A percentile compares a stretch with the other conserved stretches of the same genome.
These are phyloP conservation scores for Metschnikowia borealis DNA, from an alignment of 805 yeast genomes.

Conservation along the genomic window DNA sequence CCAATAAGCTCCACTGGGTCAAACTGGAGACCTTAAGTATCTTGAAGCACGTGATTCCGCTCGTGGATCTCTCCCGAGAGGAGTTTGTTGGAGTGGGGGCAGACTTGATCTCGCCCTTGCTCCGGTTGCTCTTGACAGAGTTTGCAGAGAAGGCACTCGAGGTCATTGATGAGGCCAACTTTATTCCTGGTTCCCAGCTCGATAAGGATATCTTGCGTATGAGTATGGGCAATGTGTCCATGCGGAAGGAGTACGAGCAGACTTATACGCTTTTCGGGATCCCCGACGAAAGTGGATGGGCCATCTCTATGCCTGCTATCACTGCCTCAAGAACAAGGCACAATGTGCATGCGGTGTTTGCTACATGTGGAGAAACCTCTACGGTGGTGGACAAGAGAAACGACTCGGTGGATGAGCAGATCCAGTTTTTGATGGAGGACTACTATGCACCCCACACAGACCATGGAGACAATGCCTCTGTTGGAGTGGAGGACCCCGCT, in stretches of 20 bases:
- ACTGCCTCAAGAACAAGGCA: slow-evolving; percentile 85
- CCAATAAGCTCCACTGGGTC: slow-evolving; percentile 76
- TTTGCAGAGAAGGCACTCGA: slow-evolving; percentile 85
- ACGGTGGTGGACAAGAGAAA: slow-evolving; percentile 24
- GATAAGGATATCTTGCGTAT: slow-evolving; percentile 90
- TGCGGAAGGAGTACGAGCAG: slow-evolving; percentile 76
- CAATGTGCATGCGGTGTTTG: slow-evolving; percentile 92
- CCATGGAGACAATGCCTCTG: slow-evolving; percentile 44
- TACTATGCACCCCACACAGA: slow-evolving; percentile 36
- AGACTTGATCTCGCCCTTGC: slow-evolving; percentile 84
- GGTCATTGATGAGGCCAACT: slow-evolving; percentile 79
- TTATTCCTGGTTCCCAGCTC: slow-evolving; percentile 84
- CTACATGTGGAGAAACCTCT: slow-evolving; percentile 61
- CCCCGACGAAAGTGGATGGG: slow-evolving; percentile 96
- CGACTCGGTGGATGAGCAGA: slow-evolving; percentile 29
- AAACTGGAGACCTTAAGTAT: slow-evolving; percentile 75
- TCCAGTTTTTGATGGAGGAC: slow-evolving; percentile 62
- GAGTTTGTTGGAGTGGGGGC: slow-evolving; percentile 92
- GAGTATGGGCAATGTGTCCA: slow-evolving; percentile 78
- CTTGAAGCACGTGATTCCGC: slow-evolving; percentile 69
- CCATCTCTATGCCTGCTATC: slow-evolving; percentile 91
- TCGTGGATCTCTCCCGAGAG: slow-evolving; percentile 68
- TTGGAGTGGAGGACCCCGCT: slow-evolving; percentile 56
- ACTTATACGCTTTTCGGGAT: slow-evolving; percentile 91
- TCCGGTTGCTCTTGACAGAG: slow-evolving; percentile 75